These are phyloP conservation scores for Mucor mucedo DNA, from an alignment of 371 early-diverging fungal species.

Conservation along the genomic window DNA sequence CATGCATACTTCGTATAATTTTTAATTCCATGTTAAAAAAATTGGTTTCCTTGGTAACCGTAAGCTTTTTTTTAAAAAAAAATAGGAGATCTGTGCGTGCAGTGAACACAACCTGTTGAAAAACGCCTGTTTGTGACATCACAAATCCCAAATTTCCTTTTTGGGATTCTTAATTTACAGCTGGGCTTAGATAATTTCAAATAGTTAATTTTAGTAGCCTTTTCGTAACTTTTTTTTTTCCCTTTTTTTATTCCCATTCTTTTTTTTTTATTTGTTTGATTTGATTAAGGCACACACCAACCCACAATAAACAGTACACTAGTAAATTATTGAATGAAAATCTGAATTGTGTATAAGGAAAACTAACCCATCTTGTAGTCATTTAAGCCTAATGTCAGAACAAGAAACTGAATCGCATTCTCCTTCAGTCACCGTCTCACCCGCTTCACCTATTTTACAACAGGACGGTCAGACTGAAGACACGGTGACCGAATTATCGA, in stretches of 20 bases:
- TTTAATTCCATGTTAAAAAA: too few species aligned
- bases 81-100: too few species aligned
- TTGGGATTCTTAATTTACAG: background rate
- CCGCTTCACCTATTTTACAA: background rate
- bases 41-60: too few species aligned
- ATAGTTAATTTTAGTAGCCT: background rate
- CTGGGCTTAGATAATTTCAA: conserved; percentile 1
- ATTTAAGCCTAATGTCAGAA: background rate
- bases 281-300: background rate
- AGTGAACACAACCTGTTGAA: too few species aligned
- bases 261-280: background rate
- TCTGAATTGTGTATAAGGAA: too few species aligned
- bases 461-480: background rate
- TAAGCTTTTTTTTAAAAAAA: too few species aligned
- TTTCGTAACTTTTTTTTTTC: conserved; percentile 4
- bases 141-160: background rate
- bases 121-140: too few species aligned
- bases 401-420: background rate
- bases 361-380: too few species aligned
- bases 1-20: too few species aligned
- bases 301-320: background rate
- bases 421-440: background rate
- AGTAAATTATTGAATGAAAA: too few species aligned
- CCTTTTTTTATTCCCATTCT: background rate
- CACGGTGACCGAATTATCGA: background rate